Base-by-base conservation (phyloP, 768 basidiomycete species). In the Lactarius hengduanensis region DNA sequence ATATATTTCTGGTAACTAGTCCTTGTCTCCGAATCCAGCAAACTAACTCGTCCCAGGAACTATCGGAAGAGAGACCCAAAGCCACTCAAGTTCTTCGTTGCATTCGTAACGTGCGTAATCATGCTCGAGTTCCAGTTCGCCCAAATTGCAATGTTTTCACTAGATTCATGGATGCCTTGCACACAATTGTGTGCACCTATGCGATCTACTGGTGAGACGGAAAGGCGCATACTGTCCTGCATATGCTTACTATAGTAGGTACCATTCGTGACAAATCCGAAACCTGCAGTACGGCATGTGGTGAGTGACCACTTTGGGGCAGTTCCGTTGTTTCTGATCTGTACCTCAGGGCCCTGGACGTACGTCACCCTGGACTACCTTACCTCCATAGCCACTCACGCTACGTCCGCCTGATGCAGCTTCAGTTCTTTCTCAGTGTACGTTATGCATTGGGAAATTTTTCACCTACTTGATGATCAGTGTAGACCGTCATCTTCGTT, bases 181-280 rank as follows among this genome's bases (percentile, higher is more conserved):
- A 85, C 68, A 70, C 83, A 18, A 70, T 76, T n/a, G 70, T 84
- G 3, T 82, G 80, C 70, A 77, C 78, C 2, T 75, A 79, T 32
- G 71, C 81, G 2, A 77, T 84, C 45, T 84, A 84, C 63, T 80
- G 79, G 83, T 83, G 69, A 26, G 76, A 71, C 61, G 5, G 22
- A 40, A 30, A 13, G 10, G 18, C 10, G 22, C 32, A 15, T 16
- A 18, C n/a, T 18, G 34, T 20, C 18, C 34, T 45, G 26, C 50
- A 6, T 47, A 4, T 8, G 28, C 32, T 34, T 30, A 62, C n/a
- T 15, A 32, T 41, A 16, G 4, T 57, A 84, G 83, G 77, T 82
- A 82, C n/a, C n/a, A n/a, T n/a, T n/a, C n/a, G n/a, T n/a, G n/a
- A n/a, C n/a, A n/a, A n/a, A n/a, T n/a, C n/a, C n/a, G n/a, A n/a